Evolutionary conservation across 202 grass and related monocot species (phyloP), one percentile per base, ranked within the genome.

Genomic region (Cymbopogon flexuosus): DNA sequence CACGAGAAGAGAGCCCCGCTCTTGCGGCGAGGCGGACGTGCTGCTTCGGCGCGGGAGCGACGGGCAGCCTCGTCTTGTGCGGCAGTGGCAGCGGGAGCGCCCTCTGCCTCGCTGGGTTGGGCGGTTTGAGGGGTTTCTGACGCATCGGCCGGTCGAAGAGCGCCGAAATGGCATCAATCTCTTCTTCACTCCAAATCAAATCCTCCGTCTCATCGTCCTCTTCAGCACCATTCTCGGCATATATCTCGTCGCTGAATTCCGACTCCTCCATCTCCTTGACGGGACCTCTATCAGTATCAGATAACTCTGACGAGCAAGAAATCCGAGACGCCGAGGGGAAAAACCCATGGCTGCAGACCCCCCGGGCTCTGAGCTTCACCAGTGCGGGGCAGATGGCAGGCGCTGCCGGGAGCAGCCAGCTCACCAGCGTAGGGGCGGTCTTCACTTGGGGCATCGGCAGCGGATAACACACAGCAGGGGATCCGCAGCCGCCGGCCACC

Each of bases 91-190:
- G 70, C 2, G 88, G 88, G 18, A 88, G 79, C 1, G 80, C 65
- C 16, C 90, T 85, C 27, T 84, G 81, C 33, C 62, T 89, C 57
- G 18, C 43, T 0, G 72, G 88, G 31, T 86, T 87, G 10, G 49
- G 65, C 2, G 57, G 78, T 66, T 81, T 90, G 64, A 8, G 27
- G 2, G 83, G 77, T 22, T 62, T 85, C 37, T 51, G 88, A 29
- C 43, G 79, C 75, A 92, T 88, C 13, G 88, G 90, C 41, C 92
- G 68, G 29, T 90, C 77, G 27, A 98, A 98, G 62, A 98, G 92
- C 8, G 87, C 88, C 11, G 90, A 88, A 42, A 95, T 93, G 29
- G 95, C 92, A 42, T 93, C 95, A 4, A 95, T 72, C 37, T 98
- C 95, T 2, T 93, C 82, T 11, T 85, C 33, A 40, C 81, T 93